Evolutionary conservation across 2,329 filamentous ascomycete species (phyloP), one percentile per base, ranked within the genome.

Genomic region (Sclerotiophoma versabilis): DNA sequence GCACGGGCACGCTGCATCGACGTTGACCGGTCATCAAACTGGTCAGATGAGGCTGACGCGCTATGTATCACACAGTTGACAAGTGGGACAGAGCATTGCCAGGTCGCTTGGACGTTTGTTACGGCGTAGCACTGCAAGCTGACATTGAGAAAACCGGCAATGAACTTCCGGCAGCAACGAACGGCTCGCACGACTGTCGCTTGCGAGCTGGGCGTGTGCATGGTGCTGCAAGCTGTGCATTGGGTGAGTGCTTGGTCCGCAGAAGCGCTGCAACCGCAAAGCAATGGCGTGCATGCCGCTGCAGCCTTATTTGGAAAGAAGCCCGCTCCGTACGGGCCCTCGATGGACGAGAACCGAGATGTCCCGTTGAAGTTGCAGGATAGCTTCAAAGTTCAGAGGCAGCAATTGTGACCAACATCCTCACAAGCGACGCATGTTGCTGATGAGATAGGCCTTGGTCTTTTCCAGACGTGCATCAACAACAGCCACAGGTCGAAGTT

Each of bases 231-330:
- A 41, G 42, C 37, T 43, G 48, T 47, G 54, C 59, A 38, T 39
- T 51, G 54, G 30, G 49, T 49, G 37, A 45, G 39, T 50, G 30
- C 47, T 47, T 54, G 56, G 51, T 57, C 64, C 63, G 68, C 62
- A 49, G 48, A 68, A 66, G 64, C 68, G 68, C 66, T 69, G 61
- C 53, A 70, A 64, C 65, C 68, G 68, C 70, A 64, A 57, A 34
- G 29, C 37, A 56, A 54, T 55, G 45, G 51, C 57, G 30, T 56
- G 60, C 54, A 47, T 58, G 46, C 44, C 41, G 34, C 29, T 58
- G 51, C 47, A 47, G 45, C 65, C 64, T 54, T 41, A 61, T 70
- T 38, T 57, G 69, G 69, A 57, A 73, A 49, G 43, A 72, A 62
- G 54, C 59, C 69, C 69, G 70, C 32, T 22, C 41, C 29, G 46